Conservation (phyloP, 305 asterid genomes). For the Ajuga reptans region DNA sequence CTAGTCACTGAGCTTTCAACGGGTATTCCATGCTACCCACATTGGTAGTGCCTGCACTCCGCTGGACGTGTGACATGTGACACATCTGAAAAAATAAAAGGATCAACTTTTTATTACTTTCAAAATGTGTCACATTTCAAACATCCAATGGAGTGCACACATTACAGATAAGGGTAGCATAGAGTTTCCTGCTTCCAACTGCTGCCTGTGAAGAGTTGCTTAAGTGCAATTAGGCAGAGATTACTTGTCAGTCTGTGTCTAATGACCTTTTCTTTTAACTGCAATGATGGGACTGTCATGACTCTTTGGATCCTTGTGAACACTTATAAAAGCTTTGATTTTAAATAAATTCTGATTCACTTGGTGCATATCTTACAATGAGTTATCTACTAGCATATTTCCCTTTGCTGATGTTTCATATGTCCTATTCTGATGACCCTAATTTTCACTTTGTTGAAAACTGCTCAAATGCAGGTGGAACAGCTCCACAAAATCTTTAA, state of each 20-base stretch:
- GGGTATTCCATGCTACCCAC: too few species aligned
- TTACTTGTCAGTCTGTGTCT: neutral
- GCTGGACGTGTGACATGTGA: too few species aligned
- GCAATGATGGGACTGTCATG: neutral
- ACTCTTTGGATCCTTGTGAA: too few species aligned
- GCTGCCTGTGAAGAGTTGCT: neutral
- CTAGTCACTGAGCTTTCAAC: neutral
- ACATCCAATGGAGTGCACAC: too few species aligned
- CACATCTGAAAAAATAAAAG: too few species aligned
- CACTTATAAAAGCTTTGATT: too few species aligned
- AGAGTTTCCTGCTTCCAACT: neutral
- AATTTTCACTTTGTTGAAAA: neutral
- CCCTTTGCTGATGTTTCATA: neutral
- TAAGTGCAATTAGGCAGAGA: neutral
- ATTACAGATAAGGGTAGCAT: too few species aligned
- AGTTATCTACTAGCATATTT: neutral
- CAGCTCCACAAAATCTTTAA: constrained; percentile 79
- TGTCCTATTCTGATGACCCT: neutral
- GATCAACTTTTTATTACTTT: too few species aligned
- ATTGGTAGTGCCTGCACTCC: too few species aligned
- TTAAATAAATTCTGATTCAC: neutral
- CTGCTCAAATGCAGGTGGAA: constrained; percentile 48
- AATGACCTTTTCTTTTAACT: neutral
- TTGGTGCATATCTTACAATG: neutral
- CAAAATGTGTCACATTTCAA: too few species aligned